These are phyloP conservation scores for Typha latifolia DNA, from an alignment of 176 grass and related monocot species.

Conservation along the genomic window DNA sequence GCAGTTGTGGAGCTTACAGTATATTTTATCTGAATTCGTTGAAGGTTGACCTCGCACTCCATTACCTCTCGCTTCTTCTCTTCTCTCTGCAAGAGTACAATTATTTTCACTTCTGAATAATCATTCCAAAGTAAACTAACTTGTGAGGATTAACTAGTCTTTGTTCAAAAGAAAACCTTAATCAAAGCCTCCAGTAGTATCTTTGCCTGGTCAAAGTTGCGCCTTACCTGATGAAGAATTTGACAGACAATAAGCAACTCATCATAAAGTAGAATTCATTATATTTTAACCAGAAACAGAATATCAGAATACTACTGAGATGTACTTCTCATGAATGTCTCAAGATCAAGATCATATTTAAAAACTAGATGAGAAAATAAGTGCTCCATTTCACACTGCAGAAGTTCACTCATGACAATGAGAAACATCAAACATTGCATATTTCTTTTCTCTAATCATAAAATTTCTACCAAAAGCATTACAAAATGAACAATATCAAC, in stretches of 20 bases:
- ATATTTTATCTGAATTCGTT: slow-evolving; percentile 82
- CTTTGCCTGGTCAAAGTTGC: slow-evolving; percentile 94
- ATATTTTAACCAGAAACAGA: neutral
- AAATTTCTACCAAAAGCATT: too few relatives aligned
- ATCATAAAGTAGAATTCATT: neutral
- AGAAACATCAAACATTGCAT: too few relatives aligned
- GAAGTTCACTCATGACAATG: too few relatives aligned
- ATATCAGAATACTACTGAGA: too few relatives aligned
- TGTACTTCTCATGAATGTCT: too few relatives aligned
- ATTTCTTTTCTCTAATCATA: too few relatives aligned
- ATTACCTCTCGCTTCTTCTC: slow-evolving; percentile 79
- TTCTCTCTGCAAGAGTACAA: slow-evolving; percentile 54
- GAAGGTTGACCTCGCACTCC: slow-evolving; percentile 76
- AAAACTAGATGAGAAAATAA: neutral
- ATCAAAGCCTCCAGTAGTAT: slow-evolving; percentile 73
- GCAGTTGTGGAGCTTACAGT: slow-evolving; percentile 42
- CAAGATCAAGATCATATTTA: neutral
- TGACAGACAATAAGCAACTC: neutral
- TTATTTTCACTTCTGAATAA: neutral
- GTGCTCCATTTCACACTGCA: neutral
- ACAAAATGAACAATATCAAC: too few relatives aligned
- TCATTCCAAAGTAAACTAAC: neutral
- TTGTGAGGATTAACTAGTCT: neutral
- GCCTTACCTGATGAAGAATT: slow-evolving; percentile 69
- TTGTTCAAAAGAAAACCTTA: slow-evolving; percentile 41